phyloP scores from a whole-genome alignment of 2,329 filamentous ascomycete species.

The Exserohilum turcica region DNA sequence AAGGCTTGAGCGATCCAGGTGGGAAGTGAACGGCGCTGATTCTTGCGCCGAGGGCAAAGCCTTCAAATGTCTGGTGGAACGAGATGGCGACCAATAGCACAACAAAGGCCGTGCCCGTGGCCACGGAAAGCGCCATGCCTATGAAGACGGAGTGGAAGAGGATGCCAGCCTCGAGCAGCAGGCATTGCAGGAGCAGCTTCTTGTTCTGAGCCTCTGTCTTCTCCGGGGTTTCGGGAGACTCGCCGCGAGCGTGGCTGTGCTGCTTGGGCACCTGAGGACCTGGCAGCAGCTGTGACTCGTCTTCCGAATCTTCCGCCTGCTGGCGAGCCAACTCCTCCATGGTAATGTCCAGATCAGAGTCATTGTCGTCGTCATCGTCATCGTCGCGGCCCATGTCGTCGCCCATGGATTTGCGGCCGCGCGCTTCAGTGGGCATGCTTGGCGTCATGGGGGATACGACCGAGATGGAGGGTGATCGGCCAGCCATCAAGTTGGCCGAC shows the following conservation, averaged over 20 bases:
- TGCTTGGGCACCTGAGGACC: constrained; percentile 28
- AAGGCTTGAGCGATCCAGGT: constrained; percentile 73
- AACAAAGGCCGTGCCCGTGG: constrained; percentile 67
- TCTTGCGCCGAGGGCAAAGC: constrained; percentile 71
- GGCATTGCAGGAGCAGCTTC: constrained; percentile 73
- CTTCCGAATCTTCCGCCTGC: constrained; percentile 31
- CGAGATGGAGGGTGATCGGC: constrained; percentile 40
- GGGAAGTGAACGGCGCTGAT: constrained; percentile 74
- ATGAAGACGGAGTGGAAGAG: constrained; percentile 80
- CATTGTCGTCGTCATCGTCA: constrained; percentile 32
- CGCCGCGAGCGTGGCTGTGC: constrained; percentile 11
- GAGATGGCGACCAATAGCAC: constrained; percentile 71
- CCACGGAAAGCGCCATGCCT: constrained; percentile 73
- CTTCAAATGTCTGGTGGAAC: constrained; percentile 74
- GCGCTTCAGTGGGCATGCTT: constrained; percentile 14
- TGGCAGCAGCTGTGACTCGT: constrained; percentile 41
- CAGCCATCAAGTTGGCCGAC: constrained; percentile 42
- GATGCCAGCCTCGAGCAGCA: constrained; percentile 76
- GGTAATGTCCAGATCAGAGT: constrained; percentile 44
- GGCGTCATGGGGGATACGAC: constrained; percentile 31
- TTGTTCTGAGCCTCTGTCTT: constrained; percentile 55
- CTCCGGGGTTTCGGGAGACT: constrained; percentile 26
- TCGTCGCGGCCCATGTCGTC: constrained; percentile 29
- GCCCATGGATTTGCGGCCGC: constrained; percentile 17
- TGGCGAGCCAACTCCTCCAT: constrained; percentile 44